Evolutionary conservation across 2,329 filamentous ascomycete genomes (phyloP), one percentile per base, ranked within the genome.

Genomic region (Rutstroemia sp.): DNA sequence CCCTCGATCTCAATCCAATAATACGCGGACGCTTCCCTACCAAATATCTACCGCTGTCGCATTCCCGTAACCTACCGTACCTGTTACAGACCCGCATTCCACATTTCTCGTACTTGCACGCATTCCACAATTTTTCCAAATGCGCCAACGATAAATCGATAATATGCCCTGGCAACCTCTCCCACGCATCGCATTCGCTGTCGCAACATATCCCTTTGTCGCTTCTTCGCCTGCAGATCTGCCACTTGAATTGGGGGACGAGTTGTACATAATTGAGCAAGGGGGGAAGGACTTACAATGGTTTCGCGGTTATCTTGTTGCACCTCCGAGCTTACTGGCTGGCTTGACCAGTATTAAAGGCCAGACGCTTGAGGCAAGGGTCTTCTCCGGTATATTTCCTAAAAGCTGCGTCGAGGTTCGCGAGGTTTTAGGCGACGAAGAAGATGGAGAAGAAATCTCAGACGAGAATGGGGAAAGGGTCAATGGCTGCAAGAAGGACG

Each of bases 301-400:
- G 95, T 88, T 92, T 73, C 87, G 94, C 54, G 94, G 94, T 58
- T 99, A 99, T 73, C 80, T 99, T 59, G 88, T 99, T 64, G 91
- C 94, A 61, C 92, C 94, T 52, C 94, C 94, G 19, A 96, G 91
- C 65, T 77, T 99, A 70, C 82, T 99, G 58, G 90, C 94, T 18
- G 94, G 92, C 49, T 76, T 99, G 70, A 97, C 91, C 10, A 92
- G 88, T 60, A 85, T 88, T 66, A 92, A 91, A 71, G 92, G 94
- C 49, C 90, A 96, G 72, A 95, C 92, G 0, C 83, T 97, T 34
- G 92, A 97, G 74, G 91, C 92, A 58, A 85, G 94, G 62, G 94
- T 99, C 58, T 99, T 97, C 71, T 96, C 92, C n/a, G 94, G 94
- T 66, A 95, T 99, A 67, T 99, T 99, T 69, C 94, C 94, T 10